phyloP scores from a whole-genome alignment of 2,329 filamentous ascomycete species.

The Fusarium nodosum region DNA sequence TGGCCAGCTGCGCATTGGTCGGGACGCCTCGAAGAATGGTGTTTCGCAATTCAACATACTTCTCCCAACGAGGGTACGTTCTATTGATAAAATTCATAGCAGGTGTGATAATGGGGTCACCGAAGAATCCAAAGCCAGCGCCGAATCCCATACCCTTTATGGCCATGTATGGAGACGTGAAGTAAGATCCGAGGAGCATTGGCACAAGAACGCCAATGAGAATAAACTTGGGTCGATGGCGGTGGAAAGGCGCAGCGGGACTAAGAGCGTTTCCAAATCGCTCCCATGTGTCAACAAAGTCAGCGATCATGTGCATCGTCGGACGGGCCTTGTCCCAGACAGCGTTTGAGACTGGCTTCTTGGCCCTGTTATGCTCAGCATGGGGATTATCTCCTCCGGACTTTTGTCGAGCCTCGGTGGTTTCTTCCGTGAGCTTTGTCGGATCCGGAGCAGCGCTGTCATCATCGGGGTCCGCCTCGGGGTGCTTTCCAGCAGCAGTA shows the following conservation, averaged over 20 bases:
- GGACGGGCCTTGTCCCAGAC: constrained; percentile 84
- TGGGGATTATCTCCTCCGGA: constrained; percentile 62
- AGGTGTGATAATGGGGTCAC: constrained; percentile 77
- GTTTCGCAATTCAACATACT: constrained; percentile 79
- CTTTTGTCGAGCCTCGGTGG: constrained; percentile 59
- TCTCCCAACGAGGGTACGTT: constrained; percentile 79
- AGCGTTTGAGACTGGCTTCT: constrained; percentile 79
- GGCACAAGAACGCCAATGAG: constrained; percentile 68
- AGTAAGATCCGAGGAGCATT: constrained; percentile 64
- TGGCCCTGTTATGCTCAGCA: constrained; percentile 75
- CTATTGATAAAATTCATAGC: constrained; percentile 71
- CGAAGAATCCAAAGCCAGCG: constrained; percentile 83
- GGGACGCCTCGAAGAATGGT: constrained; percentile 85
- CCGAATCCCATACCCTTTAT: constrained; percentile 76
- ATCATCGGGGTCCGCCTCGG: constrained; percentile 70
- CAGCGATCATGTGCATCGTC: constrained; percentile 71
- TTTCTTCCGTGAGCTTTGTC: constrained; percentile 55
- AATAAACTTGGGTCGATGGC: constrained; percentile 64
- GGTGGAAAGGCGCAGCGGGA: constrained; percentile 73
- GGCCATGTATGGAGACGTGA: constrained; percentile 70
- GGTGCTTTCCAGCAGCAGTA: constrained; percentile 82
- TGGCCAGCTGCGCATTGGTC: constrained; percentile 85
- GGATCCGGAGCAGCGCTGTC: constrained; percentile 69
- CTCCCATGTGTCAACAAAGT: constrained; percentile 65
- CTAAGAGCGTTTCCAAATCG: constrained; percentile 68